Conservation (phyloP, 2,329 filamentous ascomycete species). For the Huntiella moniliformis region DNA sequence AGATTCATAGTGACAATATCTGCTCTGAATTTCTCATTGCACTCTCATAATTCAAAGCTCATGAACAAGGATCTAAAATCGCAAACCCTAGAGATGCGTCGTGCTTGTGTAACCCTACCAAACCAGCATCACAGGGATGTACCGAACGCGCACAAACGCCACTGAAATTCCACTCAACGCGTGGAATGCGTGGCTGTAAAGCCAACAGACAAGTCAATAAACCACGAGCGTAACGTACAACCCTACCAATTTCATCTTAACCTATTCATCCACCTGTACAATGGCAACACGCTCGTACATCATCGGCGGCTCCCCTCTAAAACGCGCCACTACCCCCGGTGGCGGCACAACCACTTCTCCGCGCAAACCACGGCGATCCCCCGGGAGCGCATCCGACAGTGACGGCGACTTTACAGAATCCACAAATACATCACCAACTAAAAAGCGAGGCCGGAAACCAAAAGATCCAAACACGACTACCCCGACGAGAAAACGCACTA, state of each 20-base stretch:
- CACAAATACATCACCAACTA: constrained; percentile 3
- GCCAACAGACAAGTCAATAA: neutral
- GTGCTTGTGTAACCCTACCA: constrained; percentile 2
- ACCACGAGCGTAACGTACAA: neutral
- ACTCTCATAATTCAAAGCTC: no score
- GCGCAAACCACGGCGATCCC: constrained; percentile 4
- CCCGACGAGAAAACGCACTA: constrained; percentile 20
- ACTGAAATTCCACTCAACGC: constrained; percentile 2
- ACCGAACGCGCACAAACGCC: neutral
- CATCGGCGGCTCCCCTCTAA: constrained; percentile 13
- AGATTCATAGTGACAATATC: constrained; percentile 29
- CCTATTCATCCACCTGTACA: neutral
- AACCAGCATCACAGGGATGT: neutral
- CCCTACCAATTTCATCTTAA: neutral
- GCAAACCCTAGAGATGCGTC: neutral
- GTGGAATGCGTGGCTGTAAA: constrained; percentile 2
- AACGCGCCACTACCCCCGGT: constrained; percentile 2
- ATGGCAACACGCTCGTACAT: constrained; percentile 9
- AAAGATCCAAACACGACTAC: constrained; percentile 14
- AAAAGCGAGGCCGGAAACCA: constrained; percentile 8
- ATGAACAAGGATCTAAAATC: neutral
- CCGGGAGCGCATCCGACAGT: constrained; percentile 4
- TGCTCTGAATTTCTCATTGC: neutral
- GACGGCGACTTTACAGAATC: constrained; percentile 5
- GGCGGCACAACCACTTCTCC: constrained; percentile 3